These are phyloP conservation scores for Plasmodium chabaudi DNA, from an alignment of 169 alveolate species.

Conservation along the genomic window DNA sequence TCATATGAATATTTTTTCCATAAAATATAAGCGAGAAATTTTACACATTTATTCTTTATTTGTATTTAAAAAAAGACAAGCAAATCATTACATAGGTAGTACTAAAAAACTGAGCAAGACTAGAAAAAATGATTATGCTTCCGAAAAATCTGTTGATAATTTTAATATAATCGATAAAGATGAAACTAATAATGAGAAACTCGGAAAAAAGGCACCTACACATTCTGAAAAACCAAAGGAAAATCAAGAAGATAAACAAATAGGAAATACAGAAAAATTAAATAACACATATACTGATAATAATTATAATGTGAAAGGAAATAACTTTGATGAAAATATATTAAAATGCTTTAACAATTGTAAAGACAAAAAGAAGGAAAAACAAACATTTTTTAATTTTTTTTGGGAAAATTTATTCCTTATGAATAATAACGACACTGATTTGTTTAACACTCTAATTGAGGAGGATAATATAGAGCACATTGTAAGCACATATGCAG, in stretches of 20 bases:
- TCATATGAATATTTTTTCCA: conserved; percentile 14
- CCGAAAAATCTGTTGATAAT: not conserved
- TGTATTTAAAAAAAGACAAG: conserved; percentile 38
- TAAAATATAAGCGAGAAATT: conserved; percentile 43
- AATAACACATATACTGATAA: not conserved
- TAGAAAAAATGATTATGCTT: not conserved
- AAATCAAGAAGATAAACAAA: not conserved
- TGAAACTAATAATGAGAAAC: not conserved
- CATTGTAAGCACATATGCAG: conserved; percentile 3
- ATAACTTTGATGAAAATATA: conserved; percentile 5
- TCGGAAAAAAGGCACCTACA: not conserved
- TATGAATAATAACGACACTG: conserved; percentile 56
- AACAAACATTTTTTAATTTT: conserved; percentile 36
- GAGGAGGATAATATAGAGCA: conserved; percentile 15
- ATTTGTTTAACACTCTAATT: conserved; percentile 24
- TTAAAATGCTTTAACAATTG: conserved; percentile 58
- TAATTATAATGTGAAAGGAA: not conserved
- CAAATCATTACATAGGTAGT: conserved; percentile 10
- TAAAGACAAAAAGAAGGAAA: conserved; percentile 34
- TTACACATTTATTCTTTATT: conserved; percentile 22
- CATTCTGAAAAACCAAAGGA: not conserved
- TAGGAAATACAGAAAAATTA: not conserved
- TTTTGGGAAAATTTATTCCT: conserved; percentile 63
- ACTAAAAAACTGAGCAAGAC: not conserved
- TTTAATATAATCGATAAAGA: not conserved